phyloP scores from a whole-genome alignment of 2,329 filamentous ascomycete genomes.

The Claviceps purpurea region DNA sequence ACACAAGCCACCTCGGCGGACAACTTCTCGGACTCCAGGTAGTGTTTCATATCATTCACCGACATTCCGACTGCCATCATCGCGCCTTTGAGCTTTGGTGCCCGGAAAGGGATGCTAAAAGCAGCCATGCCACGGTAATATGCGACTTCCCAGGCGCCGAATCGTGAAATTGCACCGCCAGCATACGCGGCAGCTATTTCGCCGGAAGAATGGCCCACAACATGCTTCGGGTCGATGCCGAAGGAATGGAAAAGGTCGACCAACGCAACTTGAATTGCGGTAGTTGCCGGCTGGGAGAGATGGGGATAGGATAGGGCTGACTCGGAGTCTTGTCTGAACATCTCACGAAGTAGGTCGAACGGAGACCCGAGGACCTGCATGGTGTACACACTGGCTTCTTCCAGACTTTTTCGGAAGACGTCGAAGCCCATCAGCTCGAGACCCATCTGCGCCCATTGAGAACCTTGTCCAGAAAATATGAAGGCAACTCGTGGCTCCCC shows the following conservation, averaged over 20 bases:
- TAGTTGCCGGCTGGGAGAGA: slow-evolving; percentile 28
- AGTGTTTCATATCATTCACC: slow-evolving; percentile 12
- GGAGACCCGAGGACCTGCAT: slow-evolving; percentile 15
- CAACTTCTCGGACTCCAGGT: slow-evolving; percentile 12
- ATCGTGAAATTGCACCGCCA: slow-evolving; percentile 19
- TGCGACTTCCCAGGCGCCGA: slow-evolving; percentile 27
- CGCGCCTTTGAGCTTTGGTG: slow-evolving; percentile 19
- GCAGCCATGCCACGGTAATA: slow-evolving; percentile 27
- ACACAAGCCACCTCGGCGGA: slow-evolving; percentile 27
- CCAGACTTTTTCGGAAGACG: slow-evolving; percentile 27
- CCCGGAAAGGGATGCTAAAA: slow-evolving; percentile 14
- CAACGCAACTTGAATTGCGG: slow-evolving; percentile 28
- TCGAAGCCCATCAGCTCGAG: slow-evolving; percentile 26
- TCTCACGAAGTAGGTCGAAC: slow-evolving; percentile 23
- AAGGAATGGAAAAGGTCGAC: slow-evolving; percentile 25
- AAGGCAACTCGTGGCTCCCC: slow-evolving; percentile 23
- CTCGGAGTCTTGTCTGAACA: slow-evolving; percentile 14
- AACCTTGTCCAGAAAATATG: slow-evolving; percentile 30
- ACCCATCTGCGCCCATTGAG: slow-evolving; percentile 31
- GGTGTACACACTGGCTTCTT: slow-evolving; percentile 19
- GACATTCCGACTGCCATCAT: slow-evolving; percentile 30
- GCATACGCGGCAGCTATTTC: slow-evolving; percentile 34
- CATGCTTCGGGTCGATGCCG: slow-evolving; percentile 18
- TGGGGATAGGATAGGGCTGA: slow-evolving; percentile 21
- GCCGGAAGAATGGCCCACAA: slow-evolving; percentile 33